These are phyloP conservation scores for Ambrosia hybrid DNA, from an alignment of 140 eudicot species.

Conservation along the genomic window DNA sequence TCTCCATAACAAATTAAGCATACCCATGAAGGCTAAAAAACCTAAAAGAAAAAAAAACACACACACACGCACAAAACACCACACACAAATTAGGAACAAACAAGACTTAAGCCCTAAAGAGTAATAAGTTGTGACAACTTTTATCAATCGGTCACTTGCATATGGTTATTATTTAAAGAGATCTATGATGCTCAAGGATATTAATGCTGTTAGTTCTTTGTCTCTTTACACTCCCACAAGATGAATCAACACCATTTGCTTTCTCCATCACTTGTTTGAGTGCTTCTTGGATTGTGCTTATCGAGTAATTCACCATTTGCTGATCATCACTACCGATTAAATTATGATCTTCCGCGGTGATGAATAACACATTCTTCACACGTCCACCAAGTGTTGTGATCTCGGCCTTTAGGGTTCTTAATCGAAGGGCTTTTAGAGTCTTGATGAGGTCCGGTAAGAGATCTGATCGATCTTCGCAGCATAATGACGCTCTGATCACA, in stretches of 20 bases:
- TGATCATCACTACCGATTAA: slow-evolving; percentile 24
- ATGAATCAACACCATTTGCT: slow-evolving; percentile 63
- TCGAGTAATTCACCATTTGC: slow-evolving; percentile 45
- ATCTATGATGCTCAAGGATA: slow-evolving; percentile 50
- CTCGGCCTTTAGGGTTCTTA: slow-evolving; percentile 83
- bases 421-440: slow-evolving; percentile 62
- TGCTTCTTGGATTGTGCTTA: slow-evolving; percentile 82
- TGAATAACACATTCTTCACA: slow-evolving; percentile 77
- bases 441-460: slow-evolving; percentile 82
- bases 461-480: slow-evolving; percentile 85
- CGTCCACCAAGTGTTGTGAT: slow-evolving; percentile 91
- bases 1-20: slow-evolving; percentile 25
- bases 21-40: slow-evolving; percentile 22
- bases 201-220: slow-evolving; percentile 72
- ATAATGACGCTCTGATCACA: slow-evolving; percentile 74
- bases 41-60: neutral
- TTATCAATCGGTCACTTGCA: neutral
- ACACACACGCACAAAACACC: slow-evolving; percentile 9
- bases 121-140: no score
- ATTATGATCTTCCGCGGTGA: slow-evolving; percentile 64
- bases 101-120: no score
- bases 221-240: slow-evolving; percentile 79
- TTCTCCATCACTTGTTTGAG: slow-evolving; percentile 83
- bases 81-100: no score
- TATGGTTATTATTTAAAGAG: slow-evolving; percentile 31